Conservation (phyloP, 371 early-diverging fungal genomes). For the Phascolomyces articulosus region DNA sequence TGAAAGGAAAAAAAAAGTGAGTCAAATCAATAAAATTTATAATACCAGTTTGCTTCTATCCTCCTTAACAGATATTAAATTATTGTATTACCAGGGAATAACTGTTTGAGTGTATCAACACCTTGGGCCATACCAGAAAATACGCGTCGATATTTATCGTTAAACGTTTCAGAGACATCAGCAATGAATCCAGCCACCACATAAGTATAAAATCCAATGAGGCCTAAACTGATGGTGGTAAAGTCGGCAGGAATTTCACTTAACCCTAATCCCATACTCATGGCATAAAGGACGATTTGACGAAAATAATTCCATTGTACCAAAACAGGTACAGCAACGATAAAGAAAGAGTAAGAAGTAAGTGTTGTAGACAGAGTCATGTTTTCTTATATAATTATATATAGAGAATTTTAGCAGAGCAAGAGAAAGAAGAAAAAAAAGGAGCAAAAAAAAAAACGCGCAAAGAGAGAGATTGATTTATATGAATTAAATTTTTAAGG, state of each 20-base stretch:
- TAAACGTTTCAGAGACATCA: not conserved
- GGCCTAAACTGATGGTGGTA: not conserved
- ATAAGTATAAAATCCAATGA: not conserved
- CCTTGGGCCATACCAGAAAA: not conserved
- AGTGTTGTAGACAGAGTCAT: not conserved
- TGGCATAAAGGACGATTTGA: conserved; percentile 3
- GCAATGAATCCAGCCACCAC: conserved; percentile 9
- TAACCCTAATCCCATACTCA: not conserved
- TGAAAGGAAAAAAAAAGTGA: no score
- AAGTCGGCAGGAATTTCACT: conserved; percentile 10
- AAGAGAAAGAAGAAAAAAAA: no score
- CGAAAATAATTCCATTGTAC: conserved; percentile 18
- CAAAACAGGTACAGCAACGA: conserved; percentile 4
- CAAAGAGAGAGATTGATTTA: no score
- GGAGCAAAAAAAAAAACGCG: no score
- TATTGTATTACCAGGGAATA: conserved; percentile 20
- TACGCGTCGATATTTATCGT: not conserved
- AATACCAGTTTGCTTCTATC: no score
- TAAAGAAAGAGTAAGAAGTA: not conserved
- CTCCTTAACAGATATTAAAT: no score
- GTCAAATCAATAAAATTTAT: no score
- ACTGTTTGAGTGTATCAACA: not conserved
- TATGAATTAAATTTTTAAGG: no score
- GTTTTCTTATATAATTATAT: not conserved
- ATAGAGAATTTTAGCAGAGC: no score